These are phyloP conservation scores for Sugiyamaella mastotermitis DNA, from an alignment of 805 yeast genomes.

Conservation along the genomic window DNA sequence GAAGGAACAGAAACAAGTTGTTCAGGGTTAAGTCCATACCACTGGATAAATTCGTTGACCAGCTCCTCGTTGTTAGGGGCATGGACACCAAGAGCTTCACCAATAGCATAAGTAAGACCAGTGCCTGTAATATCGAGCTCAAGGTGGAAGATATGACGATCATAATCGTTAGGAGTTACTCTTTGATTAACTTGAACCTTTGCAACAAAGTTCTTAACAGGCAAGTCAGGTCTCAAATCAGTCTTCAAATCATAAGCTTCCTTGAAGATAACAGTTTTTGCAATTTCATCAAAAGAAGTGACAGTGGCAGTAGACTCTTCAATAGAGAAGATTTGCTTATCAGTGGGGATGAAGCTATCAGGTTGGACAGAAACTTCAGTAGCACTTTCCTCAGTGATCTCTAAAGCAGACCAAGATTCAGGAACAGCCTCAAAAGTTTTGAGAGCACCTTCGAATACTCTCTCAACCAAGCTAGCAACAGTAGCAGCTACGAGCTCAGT, in stretches of 20 bases:
- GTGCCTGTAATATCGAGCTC: slow-evolving; percentile 91
- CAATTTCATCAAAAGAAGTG: slow-evolving; percentile 37
- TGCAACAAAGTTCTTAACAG: slow-evolving; percentile 77
- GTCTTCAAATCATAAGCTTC: slow-evolving; percentile 65
- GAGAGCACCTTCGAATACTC: slow-evolving; percentile 23
- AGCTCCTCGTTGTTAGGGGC: slow-evolving; percentile 68
- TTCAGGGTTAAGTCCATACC: slow-evolving; percentile 67
- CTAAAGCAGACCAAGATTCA: slow-evolving; percentile 29
- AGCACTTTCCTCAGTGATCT: neutral
- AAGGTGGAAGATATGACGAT: slow-evolving; percentile 92
- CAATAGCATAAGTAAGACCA: slow-evolving; percentile 85
- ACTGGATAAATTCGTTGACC: slow-evolving; percentile 62
- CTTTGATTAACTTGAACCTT: slow-evolving; percentile 89
- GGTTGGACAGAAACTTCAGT: slow-evolving; percentile 1
- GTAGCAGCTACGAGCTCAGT: slow-evolving; percentile 68
- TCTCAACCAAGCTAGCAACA: slow-evolving; percentile 35
- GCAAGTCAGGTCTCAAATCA: slow-evolving; percentile 80
- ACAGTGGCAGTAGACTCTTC: slow-evolving; percentile 38
- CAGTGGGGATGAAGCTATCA: slow-evolving; percentile 3
- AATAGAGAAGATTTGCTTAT: neutral
- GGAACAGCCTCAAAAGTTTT: slow-evolving; percentile 27
- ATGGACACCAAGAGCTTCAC: slow-evolving; percentile 95
- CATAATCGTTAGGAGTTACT: slow-evolving; percentile 83
- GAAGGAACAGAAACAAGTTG: slow-evolving; percentile 66
- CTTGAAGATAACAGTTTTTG: slow-evolving; percentile 68